Evolutionary conservation across 805 yeast genomes (phyloP), one percentile per base, ranked within the genome.

Genomic region (Candida ortonii): DNA sequence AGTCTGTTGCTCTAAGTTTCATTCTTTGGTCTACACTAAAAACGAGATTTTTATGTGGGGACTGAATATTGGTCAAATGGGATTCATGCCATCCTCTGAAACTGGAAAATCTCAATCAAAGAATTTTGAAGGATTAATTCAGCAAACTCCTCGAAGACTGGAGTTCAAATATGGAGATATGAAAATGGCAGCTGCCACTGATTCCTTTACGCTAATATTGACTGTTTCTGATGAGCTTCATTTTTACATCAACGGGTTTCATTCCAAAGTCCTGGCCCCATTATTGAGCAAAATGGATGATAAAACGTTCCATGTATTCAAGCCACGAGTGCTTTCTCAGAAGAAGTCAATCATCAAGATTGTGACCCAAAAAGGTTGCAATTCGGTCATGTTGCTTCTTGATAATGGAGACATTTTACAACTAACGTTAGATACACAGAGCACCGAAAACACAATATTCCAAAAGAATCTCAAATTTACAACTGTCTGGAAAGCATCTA

Each of bases 41-140:
- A 53, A 62, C 26, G 73, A 71, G 7, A 44, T 82, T 1, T 73
- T 62, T 40, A 57, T 76, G 23, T 86, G 95, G 95, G 96, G 96
- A 2, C 59, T 80, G 22, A 84, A 86, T 51, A 61, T 76, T 22
- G 96, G 96, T 0, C 95, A 86, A 55, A 76, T 86, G 79, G 90
- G 90, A 3, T 63, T 73, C 31, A 47, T 64, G 5, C 59, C 42
- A 3, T 34, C 39, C 1, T 34, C 42, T 4, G 36, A 44, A 3
- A 4, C 24, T 4, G 22, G 34, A 15, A 38, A 57, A 11, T 45
- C 46, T 42, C 22, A 28, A 14, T 30, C 30, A 15, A 34, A 31
- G 13, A 25, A 30, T 18, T 32, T 28, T 5, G 26, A 28, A 7
- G 43, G 41, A 6, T 22, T 47, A 5, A 31, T 41, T 6, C 46